Percentiles rank a stretch among this genome's conserved stretches.
These are phyloP conservation scores for Candida piceae DNA, from an alignment of 805 yeast species.

Conservation along the genomic window DNA sequence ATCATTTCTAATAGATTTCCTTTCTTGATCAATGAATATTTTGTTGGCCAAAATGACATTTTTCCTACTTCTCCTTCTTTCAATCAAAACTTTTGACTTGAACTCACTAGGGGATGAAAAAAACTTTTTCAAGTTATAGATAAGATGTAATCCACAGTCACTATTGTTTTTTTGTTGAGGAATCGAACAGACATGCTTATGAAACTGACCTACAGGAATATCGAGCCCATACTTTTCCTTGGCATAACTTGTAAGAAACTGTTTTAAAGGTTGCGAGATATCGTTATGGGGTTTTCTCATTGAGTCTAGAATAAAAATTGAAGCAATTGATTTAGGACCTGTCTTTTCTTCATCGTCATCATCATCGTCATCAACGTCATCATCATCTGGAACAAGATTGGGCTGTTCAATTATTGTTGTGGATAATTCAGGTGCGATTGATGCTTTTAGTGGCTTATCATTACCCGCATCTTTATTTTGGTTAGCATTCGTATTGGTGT, in stretches of 20 bases:
- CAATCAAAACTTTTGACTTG: conserved; percentile 13
- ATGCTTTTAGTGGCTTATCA: no score
- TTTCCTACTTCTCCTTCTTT: conserved; percentile 11
- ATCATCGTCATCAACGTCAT: not conserved
- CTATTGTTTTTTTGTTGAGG: conserved; percentile 85
- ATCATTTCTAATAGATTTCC: conserved; percentile 19
- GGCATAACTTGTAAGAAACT: conserved; percentile 65
- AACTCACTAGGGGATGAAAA: conserved; percentile 45
- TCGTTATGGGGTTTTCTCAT: conserved; percentile 53
- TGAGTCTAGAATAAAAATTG: conserved; percentile 71
- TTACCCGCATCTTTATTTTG: no score
- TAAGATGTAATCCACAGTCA: conserved; percentile 93
- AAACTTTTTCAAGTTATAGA: conserved; percentile 63
- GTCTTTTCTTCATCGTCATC: not conserved
- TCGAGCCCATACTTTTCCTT: conserved; percentile 50
- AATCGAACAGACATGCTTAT: conserved; percentile 35
- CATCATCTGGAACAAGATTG: not conserved
- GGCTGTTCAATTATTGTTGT: not conserved
- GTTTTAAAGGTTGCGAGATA: conserved; percentile 47
- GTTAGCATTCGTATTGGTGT: no score
- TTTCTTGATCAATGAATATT: conserved; percentile 24
- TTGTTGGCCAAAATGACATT: conserved; percentile 8
- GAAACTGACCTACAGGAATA: conserved; percentile 42
- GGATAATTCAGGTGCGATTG: no score
- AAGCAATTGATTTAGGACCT: conserved; percentile 23